These are phyloP conservation scores for Calonectria pteridis DNA, from an alignment of 2,329 filamentous ascomycete genomes.

Conservation along the genomic window DNA sequence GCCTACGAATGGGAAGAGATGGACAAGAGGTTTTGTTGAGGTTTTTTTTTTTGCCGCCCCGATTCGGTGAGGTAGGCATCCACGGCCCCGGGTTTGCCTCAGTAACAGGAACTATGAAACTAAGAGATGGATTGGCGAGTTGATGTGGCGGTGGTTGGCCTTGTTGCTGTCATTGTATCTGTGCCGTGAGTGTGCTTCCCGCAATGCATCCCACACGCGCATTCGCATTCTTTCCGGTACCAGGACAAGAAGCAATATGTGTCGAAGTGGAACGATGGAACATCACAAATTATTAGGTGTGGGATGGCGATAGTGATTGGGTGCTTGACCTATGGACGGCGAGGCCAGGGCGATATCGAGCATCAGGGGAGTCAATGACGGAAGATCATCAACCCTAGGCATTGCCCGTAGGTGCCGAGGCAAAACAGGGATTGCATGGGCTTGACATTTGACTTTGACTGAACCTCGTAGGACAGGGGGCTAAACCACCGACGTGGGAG, in stretches of 20 bases:
- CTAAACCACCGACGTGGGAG: not conserved
- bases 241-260: not conserved
- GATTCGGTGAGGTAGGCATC: slow-evolving; percentile 20
- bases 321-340: not conserved
- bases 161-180: not conserved
- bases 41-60: slow-evolving; percentile 7
- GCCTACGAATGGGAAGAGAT: slow-evolving; percentile 16
- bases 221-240: not conserved
- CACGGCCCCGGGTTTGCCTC: not conserved
- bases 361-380: not conserved
- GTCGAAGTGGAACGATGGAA: not conserved
- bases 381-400: not conserved
- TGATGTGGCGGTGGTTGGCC: not conserved
- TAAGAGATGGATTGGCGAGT: not conserved
- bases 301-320: slow-evolving; percentile 4
- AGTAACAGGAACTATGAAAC: not conserved
- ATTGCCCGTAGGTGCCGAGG: slow-evolving; percentile 1
- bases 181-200: not conserved
- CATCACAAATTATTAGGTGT: not conserved
- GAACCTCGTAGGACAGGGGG: not conserved
- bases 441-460: not conserved
- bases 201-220: not conserved
- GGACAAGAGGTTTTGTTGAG: slow-evolving; percentile 26
- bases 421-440: slow-evolving; percentile 2
- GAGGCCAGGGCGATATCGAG: not conserved